These are phyloP conservation scores for Penicillium bialowiezense DNA, from an alignment of 495 filamentous ascomycete genomes.

Conservation along the genomic window DNA sequence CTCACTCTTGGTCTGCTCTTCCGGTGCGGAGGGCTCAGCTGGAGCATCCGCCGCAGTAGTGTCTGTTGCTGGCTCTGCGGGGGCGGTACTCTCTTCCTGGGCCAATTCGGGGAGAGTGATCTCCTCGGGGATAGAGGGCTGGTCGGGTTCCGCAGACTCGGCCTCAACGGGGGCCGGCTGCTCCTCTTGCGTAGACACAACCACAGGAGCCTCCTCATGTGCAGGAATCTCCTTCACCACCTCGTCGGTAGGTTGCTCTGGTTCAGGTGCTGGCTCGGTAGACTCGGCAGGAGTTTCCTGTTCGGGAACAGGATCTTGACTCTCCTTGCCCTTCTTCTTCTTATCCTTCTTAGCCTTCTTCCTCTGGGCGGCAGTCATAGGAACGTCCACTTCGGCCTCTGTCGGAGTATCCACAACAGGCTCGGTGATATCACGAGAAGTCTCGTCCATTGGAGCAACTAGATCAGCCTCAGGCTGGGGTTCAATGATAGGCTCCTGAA, in stretches of 20 bases:
- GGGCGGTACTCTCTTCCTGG: background rate
- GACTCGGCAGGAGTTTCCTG: conserved; percentile 15
- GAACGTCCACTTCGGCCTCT: conserved; percentile 10
- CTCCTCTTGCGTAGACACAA: background rate
- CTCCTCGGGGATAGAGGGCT: conserved; percentile 3
- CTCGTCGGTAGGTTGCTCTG: background rate
- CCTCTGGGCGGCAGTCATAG: conserved; percentile 25
- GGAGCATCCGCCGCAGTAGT: background rate
- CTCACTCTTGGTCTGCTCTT: conserved; percentile 1
- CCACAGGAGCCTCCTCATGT: background rate
- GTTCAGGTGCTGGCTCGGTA: conserved; percentile 6
- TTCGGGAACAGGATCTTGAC: conserved; percentile 13
- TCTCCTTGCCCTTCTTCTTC: conserved; percentile 28
- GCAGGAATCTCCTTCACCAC: background rate
- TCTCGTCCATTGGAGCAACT: background rate
- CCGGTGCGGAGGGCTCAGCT: background rate
- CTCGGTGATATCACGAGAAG: conserved; percentile 2
- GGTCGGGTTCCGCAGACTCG: background rate
- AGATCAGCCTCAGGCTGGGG: background rate
- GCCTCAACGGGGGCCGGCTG: background rate
- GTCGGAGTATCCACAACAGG: conserved; percentile 2
- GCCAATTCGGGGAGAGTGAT: background rate
- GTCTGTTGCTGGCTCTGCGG: background rate
- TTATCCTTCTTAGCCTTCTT: conserved; percentile 43
- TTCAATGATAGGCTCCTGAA: background rate